Base-by-base conservation (phyloP, 169 alveolate species). In the Plasmodium gaboni region DNA sequence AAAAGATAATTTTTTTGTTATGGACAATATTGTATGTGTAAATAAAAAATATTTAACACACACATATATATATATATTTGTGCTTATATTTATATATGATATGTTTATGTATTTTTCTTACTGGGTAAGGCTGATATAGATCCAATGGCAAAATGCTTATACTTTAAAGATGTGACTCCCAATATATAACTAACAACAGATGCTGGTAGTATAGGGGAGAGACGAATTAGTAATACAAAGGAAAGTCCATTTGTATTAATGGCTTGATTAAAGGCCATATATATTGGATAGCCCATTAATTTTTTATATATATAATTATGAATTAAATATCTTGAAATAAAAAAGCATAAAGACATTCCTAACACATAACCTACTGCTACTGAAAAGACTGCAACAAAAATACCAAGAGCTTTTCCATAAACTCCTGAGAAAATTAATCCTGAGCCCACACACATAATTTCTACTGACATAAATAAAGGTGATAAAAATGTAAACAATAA, bases 361-460 rank as follows among this genome's bases (percentile, higher is more conserved):
- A 86, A 61, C 1, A 86, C 68, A 63, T 86, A 86, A 15, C 92
- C 92, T 6, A 61, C 50, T 13, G 63, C 38, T 46, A 86, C 92
- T 48, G 92, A 59, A 48, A 69, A 86, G 9, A 86, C 87, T 42
- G 92, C 92, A 28, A 86, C 87, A 70, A 70, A 19, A 59, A 72
- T 70, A 4, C 92, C 92, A 19, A 57, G 46, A 10, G 50, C 38
- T 70, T 86, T 86, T 0, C 92, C 92, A 51, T 86, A 86, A 15
- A 86, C 92, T 9, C 92, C 92, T 26, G 92, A 86, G 42, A 86
- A 86, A 60, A 86, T 86, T 60, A 86, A 67, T 19, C 92, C 92
- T 28, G 92, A 69, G 0, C 76, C 92, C 12, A 86, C 74, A 71
- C 92, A 86, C 92, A 86, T 86, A 71, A 86, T 69, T 59, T 86